phyloP scores from a whole-genome alignment of 352 stramenopile species.

The Sclerospora graminicola region DNA sequence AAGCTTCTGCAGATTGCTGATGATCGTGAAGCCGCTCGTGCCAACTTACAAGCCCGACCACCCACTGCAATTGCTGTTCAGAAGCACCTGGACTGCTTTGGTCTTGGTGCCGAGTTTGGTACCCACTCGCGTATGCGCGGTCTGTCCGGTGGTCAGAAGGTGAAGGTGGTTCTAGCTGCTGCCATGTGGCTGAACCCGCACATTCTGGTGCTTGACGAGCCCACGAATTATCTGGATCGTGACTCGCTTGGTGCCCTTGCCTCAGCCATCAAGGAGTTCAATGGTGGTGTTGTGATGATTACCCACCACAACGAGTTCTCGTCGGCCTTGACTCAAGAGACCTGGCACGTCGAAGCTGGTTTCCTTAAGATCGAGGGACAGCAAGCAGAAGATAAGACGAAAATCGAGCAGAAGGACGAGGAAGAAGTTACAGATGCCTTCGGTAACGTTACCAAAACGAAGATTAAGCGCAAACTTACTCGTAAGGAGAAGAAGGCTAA shows the following conservation, averaged over 20 bases:
- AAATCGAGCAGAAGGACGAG: conserved; percentile 87
- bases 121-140: conserved; percentile 97
- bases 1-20: conserved; percentile 94
- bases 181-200: conserved; percentile 95
- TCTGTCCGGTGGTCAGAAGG: conserved; percentile 97
- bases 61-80: conserved; percentile 93
- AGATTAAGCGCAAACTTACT: conserved; percentile 86
- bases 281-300: conserved; percentile 97
- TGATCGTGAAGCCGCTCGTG: conserved; percentile 89
- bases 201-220: conserved; percentile 92
- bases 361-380: conserved; percentile 81
- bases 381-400: conserved; percentile 79
- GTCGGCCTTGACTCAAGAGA: conserved; percentile 88
- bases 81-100: conserved; percentile 96
- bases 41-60: conserved; percentile 89
- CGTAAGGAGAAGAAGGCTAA: conserved; percentile 87
- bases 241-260: conserved; percentile 95
- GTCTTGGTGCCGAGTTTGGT: conserved; percentile 92
- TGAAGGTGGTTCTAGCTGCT: conserved; percentile 96
- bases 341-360: conserved; percentile 90
- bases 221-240: conserved; percentile 94
- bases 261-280: conserved; percentile 93
- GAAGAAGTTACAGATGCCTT: conserved; percentile 76
- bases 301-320: conserved; percentile 97
- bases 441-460: conserved; percentile 81